Percentiles rank a stretch among this genome's conserved stretches.
These are phyloP conservation scores for Benincasa hispida DNA, from an alignment of 306 rosid species.

Conservation along the genomic window DNA sequence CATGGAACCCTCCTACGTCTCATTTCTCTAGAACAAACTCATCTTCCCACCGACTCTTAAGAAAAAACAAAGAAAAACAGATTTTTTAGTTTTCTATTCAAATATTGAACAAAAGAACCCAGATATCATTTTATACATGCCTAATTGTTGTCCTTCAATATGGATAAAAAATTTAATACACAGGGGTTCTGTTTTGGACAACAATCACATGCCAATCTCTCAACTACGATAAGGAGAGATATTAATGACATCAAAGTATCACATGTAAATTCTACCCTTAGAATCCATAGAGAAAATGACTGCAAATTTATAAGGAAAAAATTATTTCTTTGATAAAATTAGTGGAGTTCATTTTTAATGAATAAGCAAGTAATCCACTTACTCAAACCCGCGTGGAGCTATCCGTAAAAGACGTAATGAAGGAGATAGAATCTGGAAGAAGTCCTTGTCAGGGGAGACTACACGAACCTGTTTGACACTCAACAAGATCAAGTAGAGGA, in stretches of 20 bases:
- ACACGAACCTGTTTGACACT: constrained; percentile 64
- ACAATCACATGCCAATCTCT: not conserved
- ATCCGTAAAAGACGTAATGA: constrained; percentile 85
- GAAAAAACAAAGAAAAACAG: no score
- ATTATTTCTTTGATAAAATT: not conserved
- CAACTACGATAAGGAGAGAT: not conserved
- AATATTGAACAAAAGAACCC: not conserved
- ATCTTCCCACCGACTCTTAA: no score
- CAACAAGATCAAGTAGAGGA: constrained; percentile 13
- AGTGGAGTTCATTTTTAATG: not conserved
- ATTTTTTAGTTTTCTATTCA: not conserved
- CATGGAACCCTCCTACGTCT: no score
- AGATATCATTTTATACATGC: not conserved
- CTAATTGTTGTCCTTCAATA: not conserved
- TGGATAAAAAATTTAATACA: not conserved
- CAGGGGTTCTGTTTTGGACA: not conserved
- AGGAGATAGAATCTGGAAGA: constrained; percentile 85
- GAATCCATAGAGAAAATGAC: not conserved
- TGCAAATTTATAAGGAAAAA: not conserved
- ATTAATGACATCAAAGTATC: not conserved
- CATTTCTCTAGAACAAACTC: not conserved
- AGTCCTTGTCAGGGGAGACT: constrained; percentile 97
- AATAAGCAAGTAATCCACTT: constrained; percentile 15
- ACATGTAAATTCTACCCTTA: not conserved
- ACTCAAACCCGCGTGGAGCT: constrained; percentile 96